Base-by-base conservation (phyloP, 1,284 basidiomycete species). In the Hymenochaete sp. region DNA sequence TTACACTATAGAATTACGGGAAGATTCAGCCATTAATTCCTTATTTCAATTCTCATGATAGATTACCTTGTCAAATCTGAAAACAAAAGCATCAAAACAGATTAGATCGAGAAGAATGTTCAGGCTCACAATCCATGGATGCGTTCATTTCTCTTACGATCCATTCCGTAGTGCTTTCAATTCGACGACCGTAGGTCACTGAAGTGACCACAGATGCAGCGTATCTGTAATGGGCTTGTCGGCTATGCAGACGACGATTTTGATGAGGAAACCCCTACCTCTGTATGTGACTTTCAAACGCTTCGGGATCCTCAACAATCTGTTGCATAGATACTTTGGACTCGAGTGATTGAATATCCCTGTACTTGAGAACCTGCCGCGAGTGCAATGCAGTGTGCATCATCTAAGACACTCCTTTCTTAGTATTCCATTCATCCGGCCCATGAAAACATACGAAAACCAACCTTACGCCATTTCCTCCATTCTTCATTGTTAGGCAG, bases 391-490 rank as follows among this genome's bases (percentile, higher is more conserved):
- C 66, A 10, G 62, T 58, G 47, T 76, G 73, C 19, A 75, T 62
- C 19, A 71, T 62, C 70, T 73, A 44, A 9, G n/a, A 19, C 24
- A 35, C 14, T 6, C 32, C 32, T 35, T 6, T 35, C 13, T 35
- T 19, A 35, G 13, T 6, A n/a, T 6, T 35, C n/a, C n/a, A n/a
- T n/a, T n/a, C n/a, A n/a, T n/a, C n/a, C n/a, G n/a, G n/a, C n/a
- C n/a, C n/a, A n/a, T n/a, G n/a, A n/a, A n/a, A n/a, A n/a, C n/a
- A n/a, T n/a, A n/a, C 21, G 3, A 13, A 21, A 27, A 25, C 43
- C n/a, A 24, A 70, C 71, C 60, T 70, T 72, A 10, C 73, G 65
- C 68, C 71, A 76, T 55, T 61, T 67, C 13, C 70, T 60, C 73
- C 73, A 76, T 4, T 52, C 51, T 6, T 71, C 67, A 27, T 63